Evolutionary conservation across 768 basidiomycete species (phyloP).

Genomic region (Kondoa subrosea): DNA sequence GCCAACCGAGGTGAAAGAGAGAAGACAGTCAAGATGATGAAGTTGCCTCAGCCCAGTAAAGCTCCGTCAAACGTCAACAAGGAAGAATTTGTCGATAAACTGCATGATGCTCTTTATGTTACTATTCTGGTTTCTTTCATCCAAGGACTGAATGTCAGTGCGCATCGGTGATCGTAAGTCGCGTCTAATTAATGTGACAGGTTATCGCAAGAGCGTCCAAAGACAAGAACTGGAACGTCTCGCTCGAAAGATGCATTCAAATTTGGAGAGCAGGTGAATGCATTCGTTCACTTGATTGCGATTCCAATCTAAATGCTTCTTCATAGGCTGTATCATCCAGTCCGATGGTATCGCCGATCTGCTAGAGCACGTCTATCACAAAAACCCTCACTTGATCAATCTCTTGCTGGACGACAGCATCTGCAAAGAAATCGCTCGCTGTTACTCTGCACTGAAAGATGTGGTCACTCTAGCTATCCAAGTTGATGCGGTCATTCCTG

Average conservation of each 20-base stretch:
- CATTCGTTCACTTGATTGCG: conserved; percentile 3
- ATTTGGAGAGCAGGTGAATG: conserved; percentile 31
- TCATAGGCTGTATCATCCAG: conserved; percentile 29
- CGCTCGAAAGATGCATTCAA: conserved; percentile 25
- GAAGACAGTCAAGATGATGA: conserved; percentile 27
- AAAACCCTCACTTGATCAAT: conserved; percentile 22
- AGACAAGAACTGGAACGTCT: conserved; percentile 29
- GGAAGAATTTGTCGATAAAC: conserved; percentile 25
- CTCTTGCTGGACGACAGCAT: conserved; percentile 28
- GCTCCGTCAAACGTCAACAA: conserved; percentile 14
- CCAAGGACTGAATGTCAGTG: conserved; percentile 30
- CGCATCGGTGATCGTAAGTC: background rate
- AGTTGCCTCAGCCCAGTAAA: conserved; percentile 26
- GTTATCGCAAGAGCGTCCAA: conserved; percentile 30
- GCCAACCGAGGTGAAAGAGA: conserved; percentile 29
- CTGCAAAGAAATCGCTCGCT: conserved; percentile 28
- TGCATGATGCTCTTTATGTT: conserved; percentile 30
- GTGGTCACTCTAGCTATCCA: conserved; percentile 27
- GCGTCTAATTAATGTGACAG: conserved; percentile 9
- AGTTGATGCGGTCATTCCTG: conserved; percentile 29
- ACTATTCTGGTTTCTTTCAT: conserved; percentile 30
- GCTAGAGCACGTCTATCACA: conserved; percentile 25
- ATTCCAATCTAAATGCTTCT: background rate
- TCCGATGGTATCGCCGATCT: conserved; percentile 25
- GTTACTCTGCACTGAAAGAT: conserved; percentile 27